phyloP scores from a whole-genome alignment of 495 filamentous ascomycete species.

The Penicillium lividum region DNA sequence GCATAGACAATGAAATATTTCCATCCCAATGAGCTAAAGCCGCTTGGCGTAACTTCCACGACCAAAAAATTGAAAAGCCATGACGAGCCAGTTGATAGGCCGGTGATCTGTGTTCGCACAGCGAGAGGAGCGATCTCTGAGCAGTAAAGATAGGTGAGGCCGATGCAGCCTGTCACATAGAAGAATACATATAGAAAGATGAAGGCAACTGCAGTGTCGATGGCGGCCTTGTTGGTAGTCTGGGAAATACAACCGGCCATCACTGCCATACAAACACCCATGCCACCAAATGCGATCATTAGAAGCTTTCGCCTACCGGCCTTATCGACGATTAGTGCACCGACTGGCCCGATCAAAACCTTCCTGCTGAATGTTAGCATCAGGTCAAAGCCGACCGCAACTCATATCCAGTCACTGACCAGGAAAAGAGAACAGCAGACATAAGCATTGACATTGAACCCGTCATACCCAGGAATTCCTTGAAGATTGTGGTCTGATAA shows the following conservation, averaged over 20 bases:
- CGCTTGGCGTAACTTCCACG: conserved; percentile 36
- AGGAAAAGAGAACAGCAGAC: no score
- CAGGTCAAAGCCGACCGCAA: no score
- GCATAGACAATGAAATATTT: conserved; percentile 36
- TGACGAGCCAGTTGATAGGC: conserved; percentile 24
- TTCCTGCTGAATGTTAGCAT: no score
- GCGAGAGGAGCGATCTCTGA: conserved; percentile 31
- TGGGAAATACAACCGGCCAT: conserved; percentile 25
- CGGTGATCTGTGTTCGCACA: conserved; percentile 24
- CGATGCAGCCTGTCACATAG: conserved; percentile 51
- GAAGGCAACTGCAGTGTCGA: conserved; percentile 38
- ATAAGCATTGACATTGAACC: no score
- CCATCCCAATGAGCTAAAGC: conserved; percentile 32
- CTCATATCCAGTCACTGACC: no score
- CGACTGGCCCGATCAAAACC: no score
- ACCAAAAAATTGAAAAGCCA: conserved; percentile 31
- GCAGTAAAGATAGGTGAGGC: conserved; percentile 48
- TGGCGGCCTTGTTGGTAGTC: background rate
- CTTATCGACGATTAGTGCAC: conserved; percentile 28
- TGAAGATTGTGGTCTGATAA: conserved; percentile 31
- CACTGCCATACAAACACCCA: conserved; percentile 40
- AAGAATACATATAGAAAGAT: conserved; percentile 51
- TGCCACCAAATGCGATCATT: conserved; percentile 39
- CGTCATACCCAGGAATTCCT: no score
- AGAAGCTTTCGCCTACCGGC: conserved; percentile 38